These are phyloP conservation scores for Suhomyces wounanorum DNA, from an alignment of 1,139 yeast species.

Conservation along the genomic window DNA sequence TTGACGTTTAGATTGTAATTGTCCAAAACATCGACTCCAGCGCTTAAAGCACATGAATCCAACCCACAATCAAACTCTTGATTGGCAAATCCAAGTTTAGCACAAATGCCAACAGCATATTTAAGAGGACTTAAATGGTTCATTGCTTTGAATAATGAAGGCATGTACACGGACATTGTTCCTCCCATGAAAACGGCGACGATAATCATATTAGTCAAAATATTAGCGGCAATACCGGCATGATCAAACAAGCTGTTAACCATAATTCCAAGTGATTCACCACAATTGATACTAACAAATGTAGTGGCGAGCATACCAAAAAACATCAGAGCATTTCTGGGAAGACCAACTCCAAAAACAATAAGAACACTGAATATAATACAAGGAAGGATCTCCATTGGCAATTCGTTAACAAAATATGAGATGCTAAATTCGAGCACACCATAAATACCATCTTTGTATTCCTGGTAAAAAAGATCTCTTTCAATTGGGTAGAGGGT, in stretches of 20 bases:
- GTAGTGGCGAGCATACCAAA: constrained; percentile 23
- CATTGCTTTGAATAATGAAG: constrained; percentile 25
- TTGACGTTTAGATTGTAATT: constrained; percentile 33
- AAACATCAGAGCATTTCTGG: constrained; percentile 25
- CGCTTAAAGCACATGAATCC: constrained; percentile 30
- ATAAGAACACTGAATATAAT: constrained; percentile 22
- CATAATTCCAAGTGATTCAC: constrained; percentile 28
- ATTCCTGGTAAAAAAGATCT: constrained; percentile 28
- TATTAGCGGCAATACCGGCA: constrained; percentile 26
- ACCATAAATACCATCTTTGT: constrained; percentile 26
- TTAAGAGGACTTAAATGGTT: constrained; percentile 28
- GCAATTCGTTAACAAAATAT: constrained; percentile 26
- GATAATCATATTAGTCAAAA: constrained; percentile 21
- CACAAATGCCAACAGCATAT: constrained; percentile 31
- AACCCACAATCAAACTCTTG: constrained; percentile 36
- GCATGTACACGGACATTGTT: constrained; percentile 31
- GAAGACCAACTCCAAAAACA: constrained; percentile 26
- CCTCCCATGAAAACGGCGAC: constrained; percentile 31
- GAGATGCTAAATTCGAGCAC: constrained; percentile 23
- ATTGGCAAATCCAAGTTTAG: constrained; percentile 37
- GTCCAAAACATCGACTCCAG: constrained; percentile 40
- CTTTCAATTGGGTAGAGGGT: constrained; percentile 26
- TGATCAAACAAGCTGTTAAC: constrained; percentile 25
- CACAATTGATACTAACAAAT: constrained; percentile 22
- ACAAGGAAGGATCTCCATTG: constrained; percentile 25